These are phyloP conservation scores for Cinchona pubescens DNA, from an alignment of 257 asterid genomes.

Conservation along the genomic window DNA sequence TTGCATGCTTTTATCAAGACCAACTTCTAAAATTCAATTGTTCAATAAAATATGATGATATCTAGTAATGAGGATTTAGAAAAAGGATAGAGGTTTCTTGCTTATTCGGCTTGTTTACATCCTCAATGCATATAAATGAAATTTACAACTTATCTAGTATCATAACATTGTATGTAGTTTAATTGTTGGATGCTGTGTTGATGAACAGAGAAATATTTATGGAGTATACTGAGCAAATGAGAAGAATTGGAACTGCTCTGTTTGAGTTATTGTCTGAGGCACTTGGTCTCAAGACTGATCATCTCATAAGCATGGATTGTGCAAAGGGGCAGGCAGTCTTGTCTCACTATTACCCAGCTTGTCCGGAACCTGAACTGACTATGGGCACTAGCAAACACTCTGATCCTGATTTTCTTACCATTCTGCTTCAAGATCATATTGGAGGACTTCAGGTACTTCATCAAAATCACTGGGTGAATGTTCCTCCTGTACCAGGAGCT, in stretches of 20 bases:
- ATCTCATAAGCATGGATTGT: constrained; percentile 26
- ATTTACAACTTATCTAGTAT: neutral
- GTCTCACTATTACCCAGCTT: constrained; percentile 29
- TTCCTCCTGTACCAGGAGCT: constrained; percentile 25
- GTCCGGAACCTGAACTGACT: constrained; percentile 29
- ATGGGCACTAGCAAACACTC: constrained; percentile 29
- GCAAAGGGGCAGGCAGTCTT: constrained; percentile 19
- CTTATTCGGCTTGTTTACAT: neutral
- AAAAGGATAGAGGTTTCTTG: neutral
- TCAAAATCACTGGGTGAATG: constrained; percentile 27
- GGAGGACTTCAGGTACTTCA: constrained; percentile 31
- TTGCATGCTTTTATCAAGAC: too few species aligned
- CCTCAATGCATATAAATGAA: too few species aligned
- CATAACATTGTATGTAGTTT: neutral
- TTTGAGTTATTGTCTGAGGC: constrained; percentile 23
- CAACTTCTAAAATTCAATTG: neutral
- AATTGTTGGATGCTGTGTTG: neutral
- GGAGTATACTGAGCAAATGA: constrained; percentile 21
- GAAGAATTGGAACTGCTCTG: constrained; percentile 14
- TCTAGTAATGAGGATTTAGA: neutral
- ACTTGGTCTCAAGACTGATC: constrained; percentile 21
- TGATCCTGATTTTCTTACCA: constrained; percentile 23
- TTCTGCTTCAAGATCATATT: constrained; percentile 26
- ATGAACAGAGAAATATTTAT: constrained; percentile 13
- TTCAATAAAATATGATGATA: neutral